Conservation (phyloP, 2,329 filamentous ascomycete species). For the Cylindrodendrum hubeiense region DNA sequence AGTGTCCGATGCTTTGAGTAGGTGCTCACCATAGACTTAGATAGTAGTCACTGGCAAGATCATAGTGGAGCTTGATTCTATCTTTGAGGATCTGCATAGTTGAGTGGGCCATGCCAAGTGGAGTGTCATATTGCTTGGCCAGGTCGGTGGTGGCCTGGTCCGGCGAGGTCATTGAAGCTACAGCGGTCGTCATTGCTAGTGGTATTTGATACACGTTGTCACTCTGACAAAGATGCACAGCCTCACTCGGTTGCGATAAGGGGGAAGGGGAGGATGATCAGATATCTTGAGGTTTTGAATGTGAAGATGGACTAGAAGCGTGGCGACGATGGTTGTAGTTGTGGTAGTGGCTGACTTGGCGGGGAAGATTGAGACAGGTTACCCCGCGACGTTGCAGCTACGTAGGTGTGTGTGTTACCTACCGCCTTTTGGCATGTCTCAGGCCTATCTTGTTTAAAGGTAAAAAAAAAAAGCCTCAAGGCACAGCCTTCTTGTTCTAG, state of each 20-base stretch:
- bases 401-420: background rate
- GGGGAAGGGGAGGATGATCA: background rate
- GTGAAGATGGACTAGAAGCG: background rate
- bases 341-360: too few species aligned
- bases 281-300: background rate
- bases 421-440: background rate
- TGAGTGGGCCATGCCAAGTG: constrained; percentile 58
- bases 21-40: constrained; percentile 66
- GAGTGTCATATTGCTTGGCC: constrained; percentile 60
- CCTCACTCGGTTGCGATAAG: background rate
- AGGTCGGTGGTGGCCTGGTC: constrained; percentile 52
- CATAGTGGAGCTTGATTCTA: constrained; percentile 71
- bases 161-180: constrained; percentile 9
- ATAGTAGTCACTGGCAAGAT: constrained; percentile 72
- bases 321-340: constrained; percentile 3
- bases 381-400: constrained; percentile 11
- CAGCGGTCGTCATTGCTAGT: constrained; percentile 24
- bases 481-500: background rate
- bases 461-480: background rate
- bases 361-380: background rate
- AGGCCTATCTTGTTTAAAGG: background rate
- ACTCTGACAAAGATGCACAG: background rate
- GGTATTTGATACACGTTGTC: too few species aligned
- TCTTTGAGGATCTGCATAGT: constrained; percentile 66
- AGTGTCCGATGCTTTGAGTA: background rate